Evolutionary conservation across 2,329 filamentous ascomycete species (phyloP).

Genomic region (Nothomitra cinnamomea): DNA sequence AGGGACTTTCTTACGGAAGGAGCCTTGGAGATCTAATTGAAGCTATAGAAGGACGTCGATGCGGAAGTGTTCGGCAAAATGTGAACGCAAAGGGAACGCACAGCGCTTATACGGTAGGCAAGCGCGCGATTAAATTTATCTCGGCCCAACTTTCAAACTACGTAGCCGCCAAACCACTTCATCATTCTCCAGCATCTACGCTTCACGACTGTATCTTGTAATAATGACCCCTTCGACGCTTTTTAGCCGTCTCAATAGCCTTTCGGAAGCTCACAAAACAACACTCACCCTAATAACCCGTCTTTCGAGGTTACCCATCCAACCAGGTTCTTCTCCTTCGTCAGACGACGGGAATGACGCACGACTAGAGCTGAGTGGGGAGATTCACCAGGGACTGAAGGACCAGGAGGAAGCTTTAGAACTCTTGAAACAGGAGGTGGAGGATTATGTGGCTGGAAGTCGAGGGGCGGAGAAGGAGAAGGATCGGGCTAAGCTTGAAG

Average conservation of each 20-base stretch:
- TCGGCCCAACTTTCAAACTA: too few species aligned
- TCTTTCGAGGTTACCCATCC: constrained; percentile 42
- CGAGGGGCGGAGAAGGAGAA: constrained; percentile 38
- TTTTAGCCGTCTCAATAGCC: constrained; percentile 30
- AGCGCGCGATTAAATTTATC: background rate
- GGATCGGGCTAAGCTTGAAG: constrained; percentile 47
- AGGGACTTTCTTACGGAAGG: background rate
- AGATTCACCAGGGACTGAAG: constrained; percentile 64
- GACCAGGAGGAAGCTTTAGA: constrained; percentile 74
- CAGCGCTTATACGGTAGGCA: background rate
- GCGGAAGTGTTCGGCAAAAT: background rate
- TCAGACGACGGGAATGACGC: constrained; percentile 45
- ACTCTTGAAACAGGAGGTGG: constrained; percentile 58
- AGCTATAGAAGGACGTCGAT: background rate
- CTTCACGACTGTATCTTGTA: background rate
- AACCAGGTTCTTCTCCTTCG: constrained; percentile 41
- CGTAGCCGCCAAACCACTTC: background rate
- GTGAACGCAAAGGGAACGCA: background rate
- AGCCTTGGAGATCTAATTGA: background rate
- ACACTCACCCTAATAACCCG: constrained; percentile 38
- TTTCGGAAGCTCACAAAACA: constrained; percentile 35
- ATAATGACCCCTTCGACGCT: constrained; percentile 26
- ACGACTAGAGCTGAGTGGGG: constrained; percentile 55
- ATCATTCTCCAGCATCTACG: background rate
- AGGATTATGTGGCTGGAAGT: constrained; percentile 33